Conservation (phyloP, 148 eudicot species). For the Tetragonia tetragonoides region DNA sequence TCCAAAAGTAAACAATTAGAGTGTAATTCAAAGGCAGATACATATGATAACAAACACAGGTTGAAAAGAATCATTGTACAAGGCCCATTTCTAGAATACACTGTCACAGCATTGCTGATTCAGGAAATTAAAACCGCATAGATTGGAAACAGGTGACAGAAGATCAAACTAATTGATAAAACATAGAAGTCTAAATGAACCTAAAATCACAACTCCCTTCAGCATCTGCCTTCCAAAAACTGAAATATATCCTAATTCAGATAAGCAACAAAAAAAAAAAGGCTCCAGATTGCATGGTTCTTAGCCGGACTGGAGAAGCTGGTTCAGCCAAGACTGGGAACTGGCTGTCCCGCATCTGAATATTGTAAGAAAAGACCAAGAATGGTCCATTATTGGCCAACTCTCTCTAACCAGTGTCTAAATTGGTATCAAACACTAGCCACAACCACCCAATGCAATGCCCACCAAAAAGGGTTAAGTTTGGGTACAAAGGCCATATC, state of each 20-base stretch:
- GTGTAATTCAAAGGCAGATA: neutral
- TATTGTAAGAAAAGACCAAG: too few species aligned
- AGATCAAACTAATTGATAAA: neutral
- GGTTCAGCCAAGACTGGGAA: neutral
- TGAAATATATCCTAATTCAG: neutral
- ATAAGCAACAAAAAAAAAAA: neutral
- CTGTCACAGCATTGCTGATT: neutral
- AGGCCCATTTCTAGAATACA: neutral
- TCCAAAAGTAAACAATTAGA: neutral
- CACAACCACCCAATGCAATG: too few species aligned
- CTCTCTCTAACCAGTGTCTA: too few species aligned
- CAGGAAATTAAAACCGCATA: neutral
- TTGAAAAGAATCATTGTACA: neutral
- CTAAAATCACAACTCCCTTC: neutral
- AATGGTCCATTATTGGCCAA: too few species aligned
- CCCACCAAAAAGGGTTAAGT: too few species aligned
- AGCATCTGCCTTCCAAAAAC: neutral
- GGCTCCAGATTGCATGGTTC: neutral
- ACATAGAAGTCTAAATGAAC: neutral
- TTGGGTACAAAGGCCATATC: too few species aligned
- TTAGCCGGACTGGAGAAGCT: neutral
- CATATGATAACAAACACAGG: neutral
- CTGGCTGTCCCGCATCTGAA: too few species aligned
- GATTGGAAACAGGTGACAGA: neutral
- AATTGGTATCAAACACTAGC: too few species aligned